A percentile compares a stretch with the other conserved stretches of the same genome.
Evolutionary conservation across 352 stramenopile genomes (phyloP).

Genomic region (Pythium insidiosum): DNA sequence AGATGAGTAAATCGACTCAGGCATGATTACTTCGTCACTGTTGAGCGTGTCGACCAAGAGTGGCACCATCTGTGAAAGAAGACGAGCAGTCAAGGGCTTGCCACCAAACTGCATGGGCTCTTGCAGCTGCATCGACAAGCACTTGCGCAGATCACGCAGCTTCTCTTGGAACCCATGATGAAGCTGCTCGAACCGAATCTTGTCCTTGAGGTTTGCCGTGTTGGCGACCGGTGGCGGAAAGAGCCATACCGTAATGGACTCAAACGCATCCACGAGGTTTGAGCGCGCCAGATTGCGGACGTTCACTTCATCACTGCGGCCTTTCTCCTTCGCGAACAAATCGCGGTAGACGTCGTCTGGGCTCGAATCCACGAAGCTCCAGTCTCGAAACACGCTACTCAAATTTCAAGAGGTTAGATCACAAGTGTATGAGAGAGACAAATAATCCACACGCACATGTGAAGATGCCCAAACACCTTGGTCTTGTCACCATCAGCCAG

Average conservation of each 20-base stretch:
- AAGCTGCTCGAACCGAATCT: conserved; percentile 82
- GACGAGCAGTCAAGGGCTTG: conserved; percentile 56
- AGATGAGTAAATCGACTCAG: conserved; percentile 83
- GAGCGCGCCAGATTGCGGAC: conserved; percentile 69
- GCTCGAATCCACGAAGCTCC: conserved; percentile 83
- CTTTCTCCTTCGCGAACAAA: conserved; percentile 80
- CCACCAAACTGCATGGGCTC: conserved; percentile 73
- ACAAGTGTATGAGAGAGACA: too few species aligned
- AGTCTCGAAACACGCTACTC: conserved; percentile 78
- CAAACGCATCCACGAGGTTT: conserved; percentile 72
- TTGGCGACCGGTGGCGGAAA: conserved; percentile 76
- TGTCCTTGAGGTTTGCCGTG: conserved; percentile 68
- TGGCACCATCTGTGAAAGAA: conserved; percentile 74
- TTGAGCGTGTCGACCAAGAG: conserved; percentile 74
- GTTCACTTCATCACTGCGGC: conserved; percentile 69
- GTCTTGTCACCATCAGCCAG: conserved; percentile 60
- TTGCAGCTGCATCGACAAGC: conserved; percentile 58
- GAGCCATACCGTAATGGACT: conserved; percentile 84
- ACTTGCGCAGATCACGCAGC: conserved; percentile 63
- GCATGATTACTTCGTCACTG: conserved; percentile 84
- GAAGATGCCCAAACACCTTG: conserved; percentile 84
- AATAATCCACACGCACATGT: conserved; percentile 46
- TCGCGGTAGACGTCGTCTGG: conserved; percentile 73
- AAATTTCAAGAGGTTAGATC: neutral
- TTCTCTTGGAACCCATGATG: conserved; percentile 73